A percentile compares a stretch with the other conserved stretches of the same genome.
Conservation (phyloP, 306 rosid genomes). For the Malus orientalis region DNA sequence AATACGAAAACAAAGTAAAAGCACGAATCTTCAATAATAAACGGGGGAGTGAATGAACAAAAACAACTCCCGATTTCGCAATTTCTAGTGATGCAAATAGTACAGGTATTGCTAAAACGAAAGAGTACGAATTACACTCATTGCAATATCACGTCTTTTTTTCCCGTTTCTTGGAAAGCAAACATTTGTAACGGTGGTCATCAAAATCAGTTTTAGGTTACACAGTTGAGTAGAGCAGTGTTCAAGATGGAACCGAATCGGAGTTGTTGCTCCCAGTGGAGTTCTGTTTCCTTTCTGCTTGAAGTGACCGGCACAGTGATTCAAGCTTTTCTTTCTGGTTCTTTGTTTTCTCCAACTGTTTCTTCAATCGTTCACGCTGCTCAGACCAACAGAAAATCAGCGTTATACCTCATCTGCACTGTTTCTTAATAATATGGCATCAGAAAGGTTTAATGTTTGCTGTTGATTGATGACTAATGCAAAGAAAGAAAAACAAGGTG, state of each 20-base stretch:
- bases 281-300: conserved; percentile 82
- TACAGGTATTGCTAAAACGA: neutral
- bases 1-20: neutral
- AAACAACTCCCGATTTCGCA: neutral
- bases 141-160: neutral
- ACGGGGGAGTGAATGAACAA: neutral
- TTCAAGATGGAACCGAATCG: conserved; percentile 38
- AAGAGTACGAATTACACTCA: neutral
- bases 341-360: conserved; percentile 71
- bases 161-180: neutral
- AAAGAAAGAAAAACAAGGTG: neutral
- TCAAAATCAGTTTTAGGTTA: neutral
- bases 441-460: neutral
- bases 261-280: conserved; percentile 44
- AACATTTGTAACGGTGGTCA: neutral
- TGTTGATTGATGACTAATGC: neutral
- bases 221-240: conserved; percentile 6
- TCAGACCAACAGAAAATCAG: conserved; percentile 13
- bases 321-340: conserved; percentile 86
- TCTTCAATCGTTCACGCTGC: conserved; percentile 82
- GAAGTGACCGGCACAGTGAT: conserved; percentile 82
- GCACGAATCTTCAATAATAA: neutral
- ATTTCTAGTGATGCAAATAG: neutral
- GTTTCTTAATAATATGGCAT: neutral
- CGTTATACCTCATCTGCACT: neutral